Conservation (phyloP, 2,329 filamentous ascomycete genomes). For the Coniochaeta sp. region DNA sequence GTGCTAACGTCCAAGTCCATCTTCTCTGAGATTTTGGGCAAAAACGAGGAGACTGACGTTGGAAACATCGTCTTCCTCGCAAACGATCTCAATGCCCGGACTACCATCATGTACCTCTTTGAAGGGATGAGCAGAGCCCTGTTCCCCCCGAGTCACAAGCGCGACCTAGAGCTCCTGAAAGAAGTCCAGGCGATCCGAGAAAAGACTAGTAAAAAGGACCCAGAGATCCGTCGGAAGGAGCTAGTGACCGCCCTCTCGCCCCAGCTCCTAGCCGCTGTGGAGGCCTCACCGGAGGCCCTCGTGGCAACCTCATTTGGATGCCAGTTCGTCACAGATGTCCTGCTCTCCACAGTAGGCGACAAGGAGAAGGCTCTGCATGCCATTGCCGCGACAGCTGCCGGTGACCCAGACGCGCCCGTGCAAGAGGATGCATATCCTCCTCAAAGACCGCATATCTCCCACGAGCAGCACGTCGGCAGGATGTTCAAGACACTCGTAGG, state of each 20-base stretch:
- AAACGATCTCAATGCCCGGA: conserved; percentile 58
- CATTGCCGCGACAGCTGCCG: conserved; percentile 54
- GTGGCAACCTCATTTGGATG: conserved; percentile 73
- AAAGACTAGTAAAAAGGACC: conserved; percentile 88
- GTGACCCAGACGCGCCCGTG: conserved; percentile 39
- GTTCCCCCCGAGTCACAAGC: conserved; percentile 54
- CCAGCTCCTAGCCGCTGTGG: conserved; percentile 66
- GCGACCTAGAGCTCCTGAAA: conserved; percentile 62
- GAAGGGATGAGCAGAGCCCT: conserved; percentile 56
- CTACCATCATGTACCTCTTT: conserved; percentile 74
- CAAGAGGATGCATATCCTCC: conserved; percentile 29
- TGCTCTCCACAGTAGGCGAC: conserved; percentile 70
- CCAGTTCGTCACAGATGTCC: conserved; percentile 76
- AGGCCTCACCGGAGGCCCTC: conserved; percentile 59
- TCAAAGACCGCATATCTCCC: conserved; percentile 47
- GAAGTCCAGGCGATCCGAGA: conserved; percentile 75
- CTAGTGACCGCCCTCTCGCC: conserved; percentile 68
- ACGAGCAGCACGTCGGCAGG: conserved; percentile 59
- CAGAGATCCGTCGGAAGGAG: conserved; percentile 67
- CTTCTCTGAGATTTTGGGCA: conserved; percentile 77
- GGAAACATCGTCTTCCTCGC: conserved; percentile 58
- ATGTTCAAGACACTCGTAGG: conserved; percentile 89
- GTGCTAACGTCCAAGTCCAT: conserved; percentile 80
- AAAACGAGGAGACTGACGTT: conserved; percentile 53
- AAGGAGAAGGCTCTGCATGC: conserved; percentile 69